Evolutionary conservation across 805 yeast genomes (phyloP), one percentile per base, ranked within the genome.

Genomic region (Priceomyces medius): DNA sequence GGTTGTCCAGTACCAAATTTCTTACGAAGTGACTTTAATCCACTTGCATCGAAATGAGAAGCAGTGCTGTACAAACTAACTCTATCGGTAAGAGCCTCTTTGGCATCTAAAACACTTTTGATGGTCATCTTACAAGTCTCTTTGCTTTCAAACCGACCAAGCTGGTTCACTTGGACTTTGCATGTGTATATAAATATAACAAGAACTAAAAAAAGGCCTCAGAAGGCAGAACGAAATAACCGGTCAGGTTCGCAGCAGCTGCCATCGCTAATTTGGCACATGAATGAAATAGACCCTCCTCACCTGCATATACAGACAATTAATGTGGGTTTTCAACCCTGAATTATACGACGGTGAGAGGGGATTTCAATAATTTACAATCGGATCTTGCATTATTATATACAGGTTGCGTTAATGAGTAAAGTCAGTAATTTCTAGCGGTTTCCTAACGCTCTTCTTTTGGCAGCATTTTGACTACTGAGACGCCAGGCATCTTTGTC

Each of bases 401-500:
- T n/a, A n/a, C n/a, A n/a, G n/a, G n/a, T n/a, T n/a, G n/a, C n/a
- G n/a, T n/a, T n/a, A n/a, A n/a, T n/a, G n/a, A n/a, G n/a, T n/a
- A n/a, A n/a, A n/a, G n/a, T n/a, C n/a, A n/a, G n/a, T n/a, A n/a
- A n/a, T n/a, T 9, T 9, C 13, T 18, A 36, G 3, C 41, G 14
- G 33, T 37, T 38, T 7, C 48, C 49, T 10, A 53, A 35, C 2
- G 56, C 54, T 20, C 51, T 41, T 33, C 49, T 57, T 38, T 54
- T 58, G 2, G 45, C 31, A 3, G 49, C 51, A 12, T 59, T 57
- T 31, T 66, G 70, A 9, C 63, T 56, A 54, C 86, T 82, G 41
- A 88, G 61, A 43, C 96, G 73, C 97, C 97, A 89, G 2, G 81
- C 75, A 47, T 83, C 79, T 49, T 80, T 85, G 47, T 75, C 76